phyloP scores from a whole-genome alignment of 2,329 filamentous ascomycete genomes.

The Coleophoma crateriformis region DNA sequence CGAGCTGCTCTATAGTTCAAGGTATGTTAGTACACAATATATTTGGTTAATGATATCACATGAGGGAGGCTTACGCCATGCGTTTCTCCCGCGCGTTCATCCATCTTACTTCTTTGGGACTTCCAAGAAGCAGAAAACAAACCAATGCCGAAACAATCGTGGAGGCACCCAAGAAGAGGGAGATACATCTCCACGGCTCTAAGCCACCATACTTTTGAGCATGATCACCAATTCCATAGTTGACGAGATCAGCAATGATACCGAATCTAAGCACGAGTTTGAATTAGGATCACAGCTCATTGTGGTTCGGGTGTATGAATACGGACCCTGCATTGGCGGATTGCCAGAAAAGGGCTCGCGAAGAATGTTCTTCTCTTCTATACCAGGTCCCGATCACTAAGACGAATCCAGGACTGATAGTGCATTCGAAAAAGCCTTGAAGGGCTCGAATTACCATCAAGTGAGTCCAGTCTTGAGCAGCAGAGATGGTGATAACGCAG shows the following conservation, averaged over 20 bases:
- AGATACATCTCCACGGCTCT: constrained; percentile 13
- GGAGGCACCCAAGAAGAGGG: constrained; percentile 12
- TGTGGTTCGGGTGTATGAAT: too few relatives aligned
- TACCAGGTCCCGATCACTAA: background rate
- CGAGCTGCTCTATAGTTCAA: constrained; percentile 7
- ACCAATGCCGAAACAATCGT: constrained; percentile 14
- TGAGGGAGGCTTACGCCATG: constrained; percentile 11
- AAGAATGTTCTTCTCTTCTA: background rate
- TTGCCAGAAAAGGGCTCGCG: background rate
- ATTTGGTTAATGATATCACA: background rate
- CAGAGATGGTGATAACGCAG: background rate
- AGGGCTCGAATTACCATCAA: background rate
- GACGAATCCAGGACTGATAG: background rate
- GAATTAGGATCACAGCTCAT: too few relatives aligned
- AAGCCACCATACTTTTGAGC: constrained; percentile 12
- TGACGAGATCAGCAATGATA: constrained; percentile 9
- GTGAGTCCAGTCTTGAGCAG: background rate
- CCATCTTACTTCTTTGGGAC: constrained; percentile 20
- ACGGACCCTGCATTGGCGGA: background rate
- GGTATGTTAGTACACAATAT: too few relatives aligned
- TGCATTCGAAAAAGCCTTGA: constrained; percentile 1
- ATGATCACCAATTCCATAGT: constrained; percentile 13
- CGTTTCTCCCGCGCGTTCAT: constrained; percentile 13
- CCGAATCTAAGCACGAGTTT: background rate
- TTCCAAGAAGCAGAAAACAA: constrained; percentile 17